A percentile compares a stretch with the other conserved stretches of the same genome.
Conservation (phyloP, 1,284 basidiomycete genomes). For the Coniferiporia weirii region DNA sequence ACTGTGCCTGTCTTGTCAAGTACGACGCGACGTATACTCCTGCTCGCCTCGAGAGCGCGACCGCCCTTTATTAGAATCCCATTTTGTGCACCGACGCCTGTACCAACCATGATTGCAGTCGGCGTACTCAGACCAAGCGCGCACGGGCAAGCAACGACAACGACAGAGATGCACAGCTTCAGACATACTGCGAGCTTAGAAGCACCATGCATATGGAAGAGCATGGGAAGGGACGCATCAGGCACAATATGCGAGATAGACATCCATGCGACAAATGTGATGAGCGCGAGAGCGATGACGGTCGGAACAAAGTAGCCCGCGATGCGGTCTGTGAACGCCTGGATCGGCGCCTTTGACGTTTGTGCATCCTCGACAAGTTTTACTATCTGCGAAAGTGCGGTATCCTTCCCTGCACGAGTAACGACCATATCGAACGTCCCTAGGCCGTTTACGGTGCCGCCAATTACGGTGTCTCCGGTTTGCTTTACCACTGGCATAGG, state of each 20-base stretch:
- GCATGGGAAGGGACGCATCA: conserved; percentile 63
- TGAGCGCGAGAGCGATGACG: conserved; percentile 76
- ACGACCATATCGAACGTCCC: conserved; percentile 96
- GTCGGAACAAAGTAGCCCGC: conserved; percentile 95
- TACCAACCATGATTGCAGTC: conserved; percentile 99
- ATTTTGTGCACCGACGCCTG: conserved; percentile 93
- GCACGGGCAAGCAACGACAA: conserved; percentile 98
- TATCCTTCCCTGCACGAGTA: conserved; percentile 93
- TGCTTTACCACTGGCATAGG: conserved; percentile 87
- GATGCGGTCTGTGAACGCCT: conserved; percentile 92
- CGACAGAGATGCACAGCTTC: conserved; percentile 96
- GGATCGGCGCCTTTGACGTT: conserved; percentile 96
- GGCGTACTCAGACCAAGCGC: conserved; percentile 95
- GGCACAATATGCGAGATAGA: conserved; percentile 62
- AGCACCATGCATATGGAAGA: conserved; percentile 82
- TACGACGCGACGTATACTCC: conserved; percentile 75
- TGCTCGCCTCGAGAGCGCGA: conserved; percentile 88
- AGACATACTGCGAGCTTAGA: conserved; percentile 90
- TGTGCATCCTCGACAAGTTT: conserved; percentile 97
- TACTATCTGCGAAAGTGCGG: conserved; percentile 94
- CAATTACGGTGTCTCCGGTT: conserved; percentile 81
- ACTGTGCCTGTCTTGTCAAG: conserved; percentile 99
- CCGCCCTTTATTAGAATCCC: conserved; percentile 99
- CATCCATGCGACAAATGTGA: conserved; percentile 89
- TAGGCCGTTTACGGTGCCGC: conserved; percentile 94